A percentile compares a stretch with the other conserved stretches of the same genome.
Conservation (phyloP, 2,329 filamentous ascomycete genomes). For the Colletotrichum lini region DNA sequence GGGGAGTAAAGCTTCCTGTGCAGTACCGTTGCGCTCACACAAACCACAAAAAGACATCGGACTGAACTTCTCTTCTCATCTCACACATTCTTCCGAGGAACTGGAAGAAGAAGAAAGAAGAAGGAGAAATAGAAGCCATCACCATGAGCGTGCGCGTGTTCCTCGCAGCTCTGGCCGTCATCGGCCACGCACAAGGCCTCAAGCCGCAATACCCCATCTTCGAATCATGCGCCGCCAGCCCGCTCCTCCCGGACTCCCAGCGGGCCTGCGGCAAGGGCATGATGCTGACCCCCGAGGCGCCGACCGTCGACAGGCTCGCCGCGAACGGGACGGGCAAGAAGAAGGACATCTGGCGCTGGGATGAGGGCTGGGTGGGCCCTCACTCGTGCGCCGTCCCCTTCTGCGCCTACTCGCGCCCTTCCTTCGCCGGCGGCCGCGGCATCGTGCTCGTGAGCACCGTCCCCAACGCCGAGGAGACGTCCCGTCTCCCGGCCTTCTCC, state of each 20-base stretch:
- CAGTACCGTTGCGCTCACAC: background rate
- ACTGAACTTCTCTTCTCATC: background rate
- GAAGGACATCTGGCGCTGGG: slow-evolving; percentile 40
- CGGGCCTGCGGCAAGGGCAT: slow-evolving; percentile 21
- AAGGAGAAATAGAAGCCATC: background rate
- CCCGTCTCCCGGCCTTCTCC: slow-evolving; percentile 25
- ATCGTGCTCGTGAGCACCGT: slow-evolving; percentile 56
- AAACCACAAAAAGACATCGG: background rate
- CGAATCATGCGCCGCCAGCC: slow-evolving; percentile 33
- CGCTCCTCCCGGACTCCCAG: slow-evolving; percentile 28
- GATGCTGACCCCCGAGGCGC: background rate
- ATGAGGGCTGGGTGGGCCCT: slow-evolving; percentile 40
- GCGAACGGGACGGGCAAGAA: slow-evolving; percentile 28
- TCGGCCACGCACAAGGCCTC: slow-evolving; percentile 1
- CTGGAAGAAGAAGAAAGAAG: too few relatives aligned
- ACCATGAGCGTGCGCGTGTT: slow-evolving; percentile 25
- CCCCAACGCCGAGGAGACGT: slow-evolving; percentile 36
- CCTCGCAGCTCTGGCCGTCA: slow-evolving; percentile 13
- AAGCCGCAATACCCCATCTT: slow-evolving; percentile 15
- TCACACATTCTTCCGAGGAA: background rate
- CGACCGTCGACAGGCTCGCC: slow-evolving; percentile 1
- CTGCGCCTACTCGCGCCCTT: slow-evolving; percentile 54
- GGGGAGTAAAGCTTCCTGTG: background rate
- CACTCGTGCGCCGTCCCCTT: slow-evolving; percentile 38
- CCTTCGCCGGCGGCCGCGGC: slow-evolving; percentile 55